Evolutionary conservation across 1,284 basidiomycete genomes (phyloP).

Genomic region (Meira nashicola): DNA sequence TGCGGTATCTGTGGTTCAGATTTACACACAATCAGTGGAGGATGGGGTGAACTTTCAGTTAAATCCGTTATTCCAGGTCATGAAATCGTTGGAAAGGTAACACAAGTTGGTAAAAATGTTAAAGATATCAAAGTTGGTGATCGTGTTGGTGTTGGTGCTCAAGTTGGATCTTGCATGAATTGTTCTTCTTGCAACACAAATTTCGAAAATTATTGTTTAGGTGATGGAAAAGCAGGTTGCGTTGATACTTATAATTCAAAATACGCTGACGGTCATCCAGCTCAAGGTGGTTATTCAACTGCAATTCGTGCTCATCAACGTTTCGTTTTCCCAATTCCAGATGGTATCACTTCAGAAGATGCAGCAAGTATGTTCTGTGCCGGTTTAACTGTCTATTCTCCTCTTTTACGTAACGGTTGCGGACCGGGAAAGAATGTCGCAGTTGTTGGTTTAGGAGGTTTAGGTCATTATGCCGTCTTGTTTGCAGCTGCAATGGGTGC

Average conservation of each 20-base stretch:
- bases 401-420: slow-evolving; percentile 62
- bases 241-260: slow-evolving; percentile 55
- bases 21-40: slow-evolving; percentile 45
- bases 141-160: slow-evolving; percentile 65
- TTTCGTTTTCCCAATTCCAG: slow-evolving; percentile 68
- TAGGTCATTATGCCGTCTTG: slow-evolving; percentile 57
- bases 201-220: slow-evolving; percentile 33
- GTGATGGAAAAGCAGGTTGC: slow-evolving; percentile 40
- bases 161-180: slow-evolving; percentile 59
- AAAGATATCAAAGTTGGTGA: slow-evolving; percentile 63
- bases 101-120: slow-evolving; percentile 56
- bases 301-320: slow-evolving; percentile 65
- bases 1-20: slow-evolving; percentile 39
- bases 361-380: slow-evolving; percentile 56
- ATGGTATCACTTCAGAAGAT: slow-evolving; percentile 60
- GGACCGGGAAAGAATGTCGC: slow-evolving; percentile 66
- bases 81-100: slow-evolving; percentile 63
- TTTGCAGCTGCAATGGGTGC: slow-evolving; percentile 63
- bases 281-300: slow-evolving; percentile 65
- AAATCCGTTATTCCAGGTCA: slow-evolving; percentile 57
- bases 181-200: slow-evolving; percentile 60
- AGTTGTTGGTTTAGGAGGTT: slow-evolving; percentile 59
- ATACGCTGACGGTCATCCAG: slow-evolving; percentile 60
- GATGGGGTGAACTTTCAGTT: slow-evolving; percentile 44
- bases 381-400: slow-evolving; percentile 66